Percentiles rank a stretch among this genome's conserved stretches.
Evolutionary conservation across 176 grass and related monocot genomes (phyloP).

Genomic region (Metroxylon sagu): DNA sequence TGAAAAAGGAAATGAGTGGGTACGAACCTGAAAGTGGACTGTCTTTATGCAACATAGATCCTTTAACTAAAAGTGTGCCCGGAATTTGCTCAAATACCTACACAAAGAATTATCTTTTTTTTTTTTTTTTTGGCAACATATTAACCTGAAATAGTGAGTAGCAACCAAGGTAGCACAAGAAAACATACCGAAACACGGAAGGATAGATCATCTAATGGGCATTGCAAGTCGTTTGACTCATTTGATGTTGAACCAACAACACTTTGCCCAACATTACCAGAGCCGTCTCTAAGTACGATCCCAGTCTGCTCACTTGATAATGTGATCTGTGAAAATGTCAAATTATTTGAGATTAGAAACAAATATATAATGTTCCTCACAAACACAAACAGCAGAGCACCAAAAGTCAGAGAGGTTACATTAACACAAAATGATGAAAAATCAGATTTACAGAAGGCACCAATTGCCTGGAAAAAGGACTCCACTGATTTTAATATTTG

Average conservation of each 20-base stretch:
- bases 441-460: conserved; percentile 64
- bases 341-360: not conserved
- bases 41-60: conserved; percentile 62
- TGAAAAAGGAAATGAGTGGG: not conserved
- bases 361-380: not conserved
- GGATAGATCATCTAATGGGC: conserved; percentile 20
- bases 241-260: conserved; percentile 16
- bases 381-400: not conserved
- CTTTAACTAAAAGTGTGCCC: conserved; percentile 63
- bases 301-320: conserved; percentile 49
- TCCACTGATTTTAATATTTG: conserved; percentile 75
- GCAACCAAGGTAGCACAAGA: not conserved
- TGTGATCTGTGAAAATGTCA: conserved; percentile 45
- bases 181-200: conserved; percentile 57
- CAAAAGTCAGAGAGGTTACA: conserved; percentile 41
- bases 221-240: conserved; percentile 18
- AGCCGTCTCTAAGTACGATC: conserved; percentile 20
- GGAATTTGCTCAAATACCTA: conserved; percentile 98
- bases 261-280: not conserved
- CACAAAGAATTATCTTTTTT: conserved; percentile 5
- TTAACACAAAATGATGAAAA: conserved; percentile 47
- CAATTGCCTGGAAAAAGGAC: conserved; percentile 49
- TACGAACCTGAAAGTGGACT: conserved; percentile 40
- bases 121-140: not conserved
- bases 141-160: not conserved